A percentile compares a stretch with the other conserved stretches of the same genome.
Conservation (phyloP, 345 rosid species). For the Euphorbia pulcherrima region DNA sequence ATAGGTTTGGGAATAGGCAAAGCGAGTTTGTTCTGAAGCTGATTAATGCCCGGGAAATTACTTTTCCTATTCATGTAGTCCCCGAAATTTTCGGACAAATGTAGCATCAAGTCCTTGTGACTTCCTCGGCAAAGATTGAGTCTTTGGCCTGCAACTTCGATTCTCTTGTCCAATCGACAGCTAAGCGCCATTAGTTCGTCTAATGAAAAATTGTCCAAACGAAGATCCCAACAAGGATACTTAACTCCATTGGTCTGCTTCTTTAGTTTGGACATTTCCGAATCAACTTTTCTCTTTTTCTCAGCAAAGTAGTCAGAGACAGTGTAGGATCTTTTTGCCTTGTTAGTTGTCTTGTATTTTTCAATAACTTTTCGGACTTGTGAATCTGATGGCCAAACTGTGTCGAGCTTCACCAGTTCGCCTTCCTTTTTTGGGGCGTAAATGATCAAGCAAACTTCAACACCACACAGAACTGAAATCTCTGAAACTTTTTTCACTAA, state of each 20-base stretch:
- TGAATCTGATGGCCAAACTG: constrained; percentile 14
- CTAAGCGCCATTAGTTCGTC: background rate
- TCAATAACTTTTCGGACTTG: background rate
- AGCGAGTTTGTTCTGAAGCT: background rate
- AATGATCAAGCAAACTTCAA: constrained; percentile 18
- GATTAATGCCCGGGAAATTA: background rate
- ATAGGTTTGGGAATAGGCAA: too few relatives aligned
- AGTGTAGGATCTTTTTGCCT: background rate
- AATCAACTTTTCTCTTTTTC: too few relatives aligned
- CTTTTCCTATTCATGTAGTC: background rate
- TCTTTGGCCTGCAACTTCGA: background rate
- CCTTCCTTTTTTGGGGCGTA: background rate
- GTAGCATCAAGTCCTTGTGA: background rate
- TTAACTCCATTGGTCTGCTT: background rate
- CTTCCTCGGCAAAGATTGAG: background rate
- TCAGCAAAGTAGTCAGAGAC: too few relatives aligned
- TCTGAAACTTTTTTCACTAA: constrained; percentile 18
- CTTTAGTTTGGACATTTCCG: background rate
- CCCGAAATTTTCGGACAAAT: background rate
- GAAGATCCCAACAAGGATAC: constrained; percentile 1
- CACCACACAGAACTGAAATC: constrained; percentile 19
- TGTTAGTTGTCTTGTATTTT: constrained; percentile 1
- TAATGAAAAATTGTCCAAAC: background rate
- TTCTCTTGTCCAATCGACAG: background rate
- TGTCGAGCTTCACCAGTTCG: background rate